Conservation (phyloP, 352 stramenopile species). For the Phytopythium cucurbitacearum region DNA sequence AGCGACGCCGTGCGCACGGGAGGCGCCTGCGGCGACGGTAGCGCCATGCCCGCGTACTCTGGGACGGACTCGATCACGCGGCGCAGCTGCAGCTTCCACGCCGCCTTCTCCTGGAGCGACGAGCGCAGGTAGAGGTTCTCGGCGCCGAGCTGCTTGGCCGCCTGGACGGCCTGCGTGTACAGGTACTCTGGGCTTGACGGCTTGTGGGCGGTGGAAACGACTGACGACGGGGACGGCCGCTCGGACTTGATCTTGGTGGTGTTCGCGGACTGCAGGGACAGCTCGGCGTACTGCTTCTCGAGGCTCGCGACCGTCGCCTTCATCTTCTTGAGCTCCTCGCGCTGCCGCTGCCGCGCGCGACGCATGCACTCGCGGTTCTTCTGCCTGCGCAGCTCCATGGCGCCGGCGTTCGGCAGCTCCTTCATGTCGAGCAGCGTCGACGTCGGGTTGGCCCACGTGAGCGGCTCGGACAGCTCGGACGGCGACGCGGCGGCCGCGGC, state of each 20-base stretch:
- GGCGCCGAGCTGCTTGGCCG: conserved; percentile 21
- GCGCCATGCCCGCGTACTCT: conserved; percentile 4
- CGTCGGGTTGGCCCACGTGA: conserved; percentile 2
- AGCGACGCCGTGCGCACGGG: not conserved
- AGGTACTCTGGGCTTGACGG: not conserved
- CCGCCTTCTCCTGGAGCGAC: conserved; percentile 27
- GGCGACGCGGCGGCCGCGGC: too few species aligned
- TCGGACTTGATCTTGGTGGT: not conserved
- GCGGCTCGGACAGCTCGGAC: not conserved
- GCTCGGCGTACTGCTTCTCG: conserved; percentile 26
- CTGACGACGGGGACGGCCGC: not conserved
- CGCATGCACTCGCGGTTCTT: conserved; percentile 48
- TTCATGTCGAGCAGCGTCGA: conserved; percentile 7
- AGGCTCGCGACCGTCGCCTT: conserved; percentile 25
- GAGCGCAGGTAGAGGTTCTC: conserved; percentile 40
- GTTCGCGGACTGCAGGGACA: conserved; percentile 22
- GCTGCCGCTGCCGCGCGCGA: conserved; percentile 26
- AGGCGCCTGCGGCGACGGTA: not conserved
- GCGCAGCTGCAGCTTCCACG: conserved; percentile 25
- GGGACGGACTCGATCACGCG: conserved; percentile 21
- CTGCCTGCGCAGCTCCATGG: conserved; percentile 24
- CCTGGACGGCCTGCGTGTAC: conserved; percentile 20
- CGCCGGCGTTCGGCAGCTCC: conserved; percentile 13
- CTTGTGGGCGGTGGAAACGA: not conserved
- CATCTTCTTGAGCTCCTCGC: conserved; percentile 26